These are phyloP conservation scores for Leptomonas pyrrhocoris DNA, from an alignment of 208 protist genomes.

Conservation along the genomic window DNA sequence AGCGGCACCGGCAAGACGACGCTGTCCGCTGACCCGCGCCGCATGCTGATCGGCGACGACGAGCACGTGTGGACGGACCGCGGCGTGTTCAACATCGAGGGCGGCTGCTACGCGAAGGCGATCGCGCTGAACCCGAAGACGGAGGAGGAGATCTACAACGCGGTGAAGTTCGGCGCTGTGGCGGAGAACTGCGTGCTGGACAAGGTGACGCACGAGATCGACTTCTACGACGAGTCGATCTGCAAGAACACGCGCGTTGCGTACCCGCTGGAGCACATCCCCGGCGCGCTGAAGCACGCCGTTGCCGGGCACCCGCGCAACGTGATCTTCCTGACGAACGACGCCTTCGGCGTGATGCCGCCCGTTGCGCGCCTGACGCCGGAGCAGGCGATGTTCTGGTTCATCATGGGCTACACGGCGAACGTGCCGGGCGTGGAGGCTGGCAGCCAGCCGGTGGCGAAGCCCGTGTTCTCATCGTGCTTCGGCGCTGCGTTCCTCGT, in stretches of 20 bases:
- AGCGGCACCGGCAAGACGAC: conserved; percentile 95
- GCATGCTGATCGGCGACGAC: conserved; percentile 92
- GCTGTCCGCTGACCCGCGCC: conserved; percentile 87
- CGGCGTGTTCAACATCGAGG: conserved; percentile 94
- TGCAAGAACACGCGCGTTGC: conserved; percentile 97
- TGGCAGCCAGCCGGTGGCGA: conserved; percentile 90
- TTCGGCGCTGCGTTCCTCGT: conserved; percentile 96
- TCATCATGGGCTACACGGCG: conserved; percentile 96
- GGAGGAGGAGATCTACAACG: conserved; percentile 94
- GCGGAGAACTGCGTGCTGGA: conserved; percentile 91
- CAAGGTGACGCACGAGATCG: conserved; percentile 64
- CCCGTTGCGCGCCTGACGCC: conserved; percentile 92
- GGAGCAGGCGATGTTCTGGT: conserved; percentile 95
- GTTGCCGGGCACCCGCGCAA: conserved; percentile 92
- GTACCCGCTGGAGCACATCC: conserved; percentile 96
- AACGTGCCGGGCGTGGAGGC: conserved; percentile 94
- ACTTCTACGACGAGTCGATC: conserved; percentile 93
- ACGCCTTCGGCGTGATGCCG: conserved; percentile 97
- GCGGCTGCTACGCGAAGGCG: conserved; percentile 94
- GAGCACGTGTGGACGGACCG: conserved; percentile 93
- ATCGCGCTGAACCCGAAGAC: conserved; percentile 87
- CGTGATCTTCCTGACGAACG: conserved; percentile 97
- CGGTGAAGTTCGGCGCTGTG: conserved; percentile 84
- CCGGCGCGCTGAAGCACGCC: conserved; percentile 85
- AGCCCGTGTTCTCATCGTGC: conserved; percentile 95